Evolutionary conservation across 495 filamentous ascomycete genomes (phyloP).

Genomic region (Aspergillus cavernicola): DNA sequence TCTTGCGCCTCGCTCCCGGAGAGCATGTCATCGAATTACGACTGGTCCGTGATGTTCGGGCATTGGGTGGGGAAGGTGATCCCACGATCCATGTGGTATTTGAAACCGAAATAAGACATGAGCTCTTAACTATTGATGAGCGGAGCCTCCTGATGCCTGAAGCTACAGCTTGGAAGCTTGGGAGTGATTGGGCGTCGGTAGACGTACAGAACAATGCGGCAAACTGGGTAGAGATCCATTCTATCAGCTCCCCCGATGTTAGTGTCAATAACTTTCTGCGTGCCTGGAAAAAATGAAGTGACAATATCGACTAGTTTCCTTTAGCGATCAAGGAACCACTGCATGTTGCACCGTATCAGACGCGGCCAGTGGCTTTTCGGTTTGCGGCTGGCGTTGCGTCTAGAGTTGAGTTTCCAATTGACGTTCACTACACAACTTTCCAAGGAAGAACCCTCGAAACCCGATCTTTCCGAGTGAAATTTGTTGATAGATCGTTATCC

Average conservation of each 20-base stretch:
- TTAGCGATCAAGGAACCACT: conserved; percentile 6
- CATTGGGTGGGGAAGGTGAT: conserved; percentile 44
- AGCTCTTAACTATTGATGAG: conserved; percentile 28
- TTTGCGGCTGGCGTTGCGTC: conserved; percentile 1
- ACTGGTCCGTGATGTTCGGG: conserved; percentile 51
- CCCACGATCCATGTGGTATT: conserved; percentile 38
- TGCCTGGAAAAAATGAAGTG: background rate
- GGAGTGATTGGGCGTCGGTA: conserved; percentile 44
- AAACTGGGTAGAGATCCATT: conserved; percentile 33
- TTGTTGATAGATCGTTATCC: conserved; percentile 25
- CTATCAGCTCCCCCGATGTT: conserved; percentile 14
- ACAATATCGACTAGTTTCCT: background rate
- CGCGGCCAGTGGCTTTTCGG: conserved; percentile 13
- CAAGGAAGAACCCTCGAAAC: background rate
- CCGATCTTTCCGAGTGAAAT: conserved; percentile 4
- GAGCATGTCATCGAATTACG: conserved; percentile 49
- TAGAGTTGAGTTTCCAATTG: background rate
- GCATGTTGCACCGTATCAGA: conserved; percentile 15
- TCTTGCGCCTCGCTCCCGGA: conserved; percentile 48
- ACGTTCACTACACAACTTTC: conserved; percentile 9
- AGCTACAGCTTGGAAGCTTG: conserved; percentile 41
- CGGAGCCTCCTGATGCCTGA: conserved; percentile 45
- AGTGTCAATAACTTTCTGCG: background rate
- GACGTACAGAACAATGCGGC: conserved; percentile 43
- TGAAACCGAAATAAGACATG: conserved; percentile 24